These are phyloP conservation scores for Scutellaria baicalensis DNA, from an alignment of 257 asterid genomes.

Conservation along the genomic window DNA sequence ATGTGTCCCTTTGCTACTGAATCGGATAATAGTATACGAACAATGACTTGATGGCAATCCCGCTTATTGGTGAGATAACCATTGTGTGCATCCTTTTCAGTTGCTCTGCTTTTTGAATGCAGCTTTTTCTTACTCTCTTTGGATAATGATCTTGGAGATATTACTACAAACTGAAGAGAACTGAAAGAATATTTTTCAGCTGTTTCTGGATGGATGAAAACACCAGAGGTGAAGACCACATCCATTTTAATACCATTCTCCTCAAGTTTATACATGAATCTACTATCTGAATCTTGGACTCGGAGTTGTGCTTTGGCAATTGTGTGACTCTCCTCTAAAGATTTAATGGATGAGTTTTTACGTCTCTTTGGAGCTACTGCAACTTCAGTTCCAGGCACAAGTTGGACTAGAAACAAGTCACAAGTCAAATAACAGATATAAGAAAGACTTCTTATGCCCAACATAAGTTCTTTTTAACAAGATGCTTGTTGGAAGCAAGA, in stretches of 20 bases:
- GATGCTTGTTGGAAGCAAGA: slow-evolving; percentile 3
- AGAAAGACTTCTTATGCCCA: neutral
- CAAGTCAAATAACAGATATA: slow-evolving; percentile 19
- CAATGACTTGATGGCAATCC: slow-evolving; percentile 33
- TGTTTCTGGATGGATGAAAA: slow-evolving; percentile 81
- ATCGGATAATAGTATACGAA: slow-evolving; percentile 52
- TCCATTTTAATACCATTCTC: slow-evolving; percentile 50
- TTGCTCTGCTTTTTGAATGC: slow-evolving; percentile 32
- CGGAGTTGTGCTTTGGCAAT: slow-evolving; percentile 64
- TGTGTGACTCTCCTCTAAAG: slow-evolving; percentile 27
- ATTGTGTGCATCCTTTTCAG: slow-evolving; percentile 42
- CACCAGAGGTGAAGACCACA: slow-evolving; percentile 65
- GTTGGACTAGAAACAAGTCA: slow-evolving; percentile 64
- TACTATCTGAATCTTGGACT: slow-evolving; percentile 57
- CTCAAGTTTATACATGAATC: slow-evolving; percentile 37
- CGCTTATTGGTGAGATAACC: slow-evolving; percentile 30
- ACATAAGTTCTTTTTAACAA: neutral
- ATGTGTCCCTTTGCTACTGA: slow-evolving; percentile 90
- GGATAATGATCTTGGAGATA: slow-evolving; percentile 43
- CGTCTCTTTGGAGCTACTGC: slow-evolving; percentile 96
- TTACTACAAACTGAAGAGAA: slow-evolving; percentile 54
- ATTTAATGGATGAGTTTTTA: slow-evolving; percentile 38
- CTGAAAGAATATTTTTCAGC: slow-evolving; percentile 53
- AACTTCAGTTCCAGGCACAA: slow-evolving; percentile 92
- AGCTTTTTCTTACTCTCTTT: slow-evolving; percentile 43